Conservation (phyloP, 768 basidiomycete species). For the Podaxis carcinomalis region DNA sequence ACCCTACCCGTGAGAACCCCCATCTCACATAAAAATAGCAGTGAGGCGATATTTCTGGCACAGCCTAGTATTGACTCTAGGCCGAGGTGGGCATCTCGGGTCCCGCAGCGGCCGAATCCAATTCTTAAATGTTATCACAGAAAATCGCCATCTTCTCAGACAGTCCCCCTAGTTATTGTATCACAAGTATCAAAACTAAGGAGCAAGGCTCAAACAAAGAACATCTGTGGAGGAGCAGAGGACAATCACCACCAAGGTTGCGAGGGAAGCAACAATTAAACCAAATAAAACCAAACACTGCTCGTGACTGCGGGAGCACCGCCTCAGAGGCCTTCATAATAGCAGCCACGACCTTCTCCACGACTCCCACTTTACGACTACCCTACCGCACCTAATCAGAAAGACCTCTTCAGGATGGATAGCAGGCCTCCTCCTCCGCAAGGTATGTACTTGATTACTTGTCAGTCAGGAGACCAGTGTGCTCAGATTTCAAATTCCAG, state of each 20-base stretch:
- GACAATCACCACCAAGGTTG: background rate
- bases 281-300: conserved; percentile 1
- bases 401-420: conserved; percentile 22
- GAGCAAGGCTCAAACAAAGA: too few relatives aligned
- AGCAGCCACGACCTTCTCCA: background rate
- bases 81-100: too few relatives aligned
- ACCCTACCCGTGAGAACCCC: too few relatives aligned
- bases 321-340: conserved; percentile 7
- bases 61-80: too few relatives aligned
- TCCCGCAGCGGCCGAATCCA: too few relatives aligned
- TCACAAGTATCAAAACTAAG: too few relatives aligned
- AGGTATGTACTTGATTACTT: conserved; percentile 24
- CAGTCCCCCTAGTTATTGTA: background rate
- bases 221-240: background rate
- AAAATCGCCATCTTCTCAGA: background rate
- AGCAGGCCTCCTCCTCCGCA: conserved; percentile 35
- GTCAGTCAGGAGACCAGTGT: background rate
- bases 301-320: conserved; percentile 2
- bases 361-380: background rate
- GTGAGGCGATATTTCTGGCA: too few relatives aligned
- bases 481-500: background rate
- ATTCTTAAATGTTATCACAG: too few relatives aligned
- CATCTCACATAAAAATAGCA: background rate
- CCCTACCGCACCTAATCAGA: background rate
- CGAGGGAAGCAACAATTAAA: background rate